Conservation (phyloP, 2,329 filamentous ascomycete species). For the Fusarium albosuccineum region DNA sequence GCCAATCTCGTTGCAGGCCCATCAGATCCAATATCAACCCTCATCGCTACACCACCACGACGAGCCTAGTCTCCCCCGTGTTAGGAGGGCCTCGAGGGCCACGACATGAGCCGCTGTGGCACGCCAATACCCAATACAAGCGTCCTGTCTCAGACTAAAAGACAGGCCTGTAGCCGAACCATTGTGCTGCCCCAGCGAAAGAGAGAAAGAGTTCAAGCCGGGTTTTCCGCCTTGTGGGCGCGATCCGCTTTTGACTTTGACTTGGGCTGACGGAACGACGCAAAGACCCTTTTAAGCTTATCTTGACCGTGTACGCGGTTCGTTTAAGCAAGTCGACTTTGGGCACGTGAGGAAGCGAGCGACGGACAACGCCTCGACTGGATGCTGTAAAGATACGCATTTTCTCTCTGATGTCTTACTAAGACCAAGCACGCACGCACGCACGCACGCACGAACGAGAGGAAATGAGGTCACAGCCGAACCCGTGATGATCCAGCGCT, state of each 20-base stretch:
- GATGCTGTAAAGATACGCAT: background rate
- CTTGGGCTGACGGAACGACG: conserved; percentile 22
- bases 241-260: conserved; percentile 29
- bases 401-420: conserved; percentile 21
- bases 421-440: conserved; percentile 1
- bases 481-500: conserved; percentile 10
- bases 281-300: conserved; percentile 44
- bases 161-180: conserved; percentile 37
- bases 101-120: conserved; percentile 36
- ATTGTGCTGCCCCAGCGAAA: conserved; percentile 20
- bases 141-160: conserved; percentile 28
- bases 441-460: background rate
- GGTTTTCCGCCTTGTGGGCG: conserved; percentile 6
- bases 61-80: conserved; percentile 14
- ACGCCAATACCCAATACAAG: conserved; percentile 34
- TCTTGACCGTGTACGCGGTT: conserved; percentile 37
- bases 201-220: conserved; percentile 8
- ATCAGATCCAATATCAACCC: conserved; percentile 5
- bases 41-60: background rate
- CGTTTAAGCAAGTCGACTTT: conserved; percentile 1
- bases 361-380: conserved; percentile 8
- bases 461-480: conserved; percentile 18
- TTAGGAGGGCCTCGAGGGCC: conserved; percentile 26
- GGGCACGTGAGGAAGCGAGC: conserved; percentile 22
- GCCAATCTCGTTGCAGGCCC: conserved; percentile 6